Conservation (phyloP, 83 land plant species). For the Thuja plicata region DNA sequence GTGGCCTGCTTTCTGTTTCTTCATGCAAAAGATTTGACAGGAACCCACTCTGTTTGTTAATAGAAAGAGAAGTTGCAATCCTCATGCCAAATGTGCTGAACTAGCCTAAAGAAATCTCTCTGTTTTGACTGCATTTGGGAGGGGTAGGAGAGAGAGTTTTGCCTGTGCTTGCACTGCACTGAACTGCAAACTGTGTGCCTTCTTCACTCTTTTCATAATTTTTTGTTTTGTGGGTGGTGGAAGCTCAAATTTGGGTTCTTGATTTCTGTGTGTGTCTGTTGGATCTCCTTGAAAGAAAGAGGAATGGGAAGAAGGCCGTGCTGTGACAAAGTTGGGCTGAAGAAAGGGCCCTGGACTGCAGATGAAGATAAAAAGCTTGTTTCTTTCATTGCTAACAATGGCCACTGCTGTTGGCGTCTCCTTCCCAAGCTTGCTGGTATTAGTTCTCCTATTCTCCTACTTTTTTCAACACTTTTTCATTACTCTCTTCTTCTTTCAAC, state of each 20-base stretch:
- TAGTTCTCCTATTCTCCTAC: not conserved
- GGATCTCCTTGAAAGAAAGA: not conserved
- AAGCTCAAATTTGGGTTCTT: not conserved
- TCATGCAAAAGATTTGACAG: too few species aligned
- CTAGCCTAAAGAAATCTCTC: too few species aligned
- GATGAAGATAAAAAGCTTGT: slow-evolving; percentile 32
- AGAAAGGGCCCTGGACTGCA: slow-evolving; percentile 35
- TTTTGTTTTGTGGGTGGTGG: too few species aligned
- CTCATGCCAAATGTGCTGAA: not conserved
- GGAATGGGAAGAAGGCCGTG: slow-evolving; percentile 34
- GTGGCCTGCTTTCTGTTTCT: not conserved
- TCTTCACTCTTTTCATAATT: too few species aligned
- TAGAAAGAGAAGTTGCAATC: not conserved
- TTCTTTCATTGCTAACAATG: slow-evolving; percentile 22
- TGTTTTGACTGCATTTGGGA: not conserved
- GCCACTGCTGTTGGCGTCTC: slow-evolving; percentile 28
- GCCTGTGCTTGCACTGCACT: not conserved
- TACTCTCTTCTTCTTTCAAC: too few species aligned
- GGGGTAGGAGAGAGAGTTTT: not conserved
- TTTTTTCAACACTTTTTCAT: not conserved
- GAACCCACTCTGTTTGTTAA: not conserved
- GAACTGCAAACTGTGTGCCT: not conserved
- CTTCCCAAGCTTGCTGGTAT: slow-evolving; percentile 36
- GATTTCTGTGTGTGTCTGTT: not conserved
- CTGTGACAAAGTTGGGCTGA: slow-evolving; percentile 30